Conservation (phyloP, 352 stramenopile genomes). For the Globisporangium heterothallicum region DNA sequence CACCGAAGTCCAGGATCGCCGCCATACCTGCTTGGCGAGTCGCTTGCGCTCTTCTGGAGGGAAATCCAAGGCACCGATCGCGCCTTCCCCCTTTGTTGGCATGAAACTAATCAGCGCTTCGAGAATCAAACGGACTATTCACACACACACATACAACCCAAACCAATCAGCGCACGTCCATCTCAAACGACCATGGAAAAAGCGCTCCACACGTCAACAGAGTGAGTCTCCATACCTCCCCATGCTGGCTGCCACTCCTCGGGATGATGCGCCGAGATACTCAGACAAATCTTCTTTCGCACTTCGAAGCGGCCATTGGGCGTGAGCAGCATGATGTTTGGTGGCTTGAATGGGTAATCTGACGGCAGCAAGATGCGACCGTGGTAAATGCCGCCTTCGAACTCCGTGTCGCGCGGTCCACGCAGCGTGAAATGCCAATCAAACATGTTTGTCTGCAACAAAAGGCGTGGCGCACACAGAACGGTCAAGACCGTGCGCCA, state of each 20-base stretch:
- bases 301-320: constrained; percentile 97
- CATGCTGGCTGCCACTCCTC: constrained; percentile 97
- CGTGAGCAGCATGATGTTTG: constrained; percentile 98
- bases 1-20: no score
- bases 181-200: background rate
- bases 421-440: constrained; percentile 98
- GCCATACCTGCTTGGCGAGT: constrained; percentile 60
- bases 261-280: constrained; percentile 96
- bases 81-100: constrained; percentile 82
- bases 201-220: background rate
- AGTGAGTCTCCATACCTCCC: constrained; percentile 30
- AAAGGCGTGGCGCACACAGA: background rate
- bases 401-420: constrained; percentile 94
- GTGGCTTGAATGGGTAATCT: constrained; percentile 95
- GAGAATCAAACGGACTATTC: constrained; percentile 93
- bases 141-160: background rate
- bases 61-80: constrained; percentile 80
- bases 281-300: constrained; percentile 98
- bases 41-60: constrained; percentile 51
- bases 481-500: no score
- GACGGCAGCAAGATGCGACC: constrained; percentile 94
- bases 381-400: constrained; percentile 97
- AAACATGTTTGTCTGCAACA: constrained; percentile 79
- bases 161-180: background rate
- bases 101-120: constrained; percentile 98